Conservation (phyloP, 2,329 filamentous ascomycete genomes). For the Aureobasidium sp. region DNA sequence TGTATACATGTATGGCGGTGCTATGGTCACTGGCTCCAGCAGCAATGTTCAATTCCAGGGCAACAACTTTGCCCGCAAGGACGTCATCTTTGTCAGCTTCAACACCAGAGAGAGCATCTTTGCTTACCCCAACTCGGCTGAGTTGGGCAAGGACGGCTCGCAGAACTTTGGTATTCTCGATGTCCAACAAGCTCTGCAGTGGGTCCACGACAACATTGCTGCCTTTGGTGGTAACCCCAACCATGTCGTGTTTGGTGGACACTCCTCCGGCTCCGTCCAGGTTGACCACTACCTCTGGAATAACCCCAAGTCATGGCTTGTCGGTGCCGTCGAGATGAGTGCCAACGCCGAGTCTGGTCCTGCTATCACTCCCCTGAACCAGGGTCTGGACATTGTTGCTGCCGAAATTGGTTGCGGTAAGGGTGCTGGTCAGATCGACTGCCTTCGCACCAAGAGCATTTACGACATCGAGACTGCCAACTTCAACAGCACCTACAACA, state of each 20-base stretch:
- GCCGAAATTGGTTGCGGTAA: conserved; percentile 33
- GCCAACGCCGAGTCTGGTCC: conserved; percentile 38
- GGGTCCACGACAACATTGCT: conserved; percentile 13
- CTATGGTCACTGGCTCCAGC: conserved; percentile 17
- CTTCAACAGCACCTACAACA: conserved; percentile 26
- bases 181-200: conserved; percentile 4
- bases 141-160: conserved; percentile 5
- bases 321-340: conserved; percentile 32
- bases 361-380: conserved; percentile 32
- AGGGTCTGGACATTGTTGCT: conserved; percentile 33
- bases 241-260: conserved; percentile 21
- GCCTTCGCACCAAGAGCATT: conserved; percentile 30
- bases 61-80: conserved; percentile 14
- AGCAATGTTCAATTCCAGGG: conserved; percentile 23
- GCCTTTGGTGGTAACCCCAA: conserved; percentile 12
- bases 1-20: conserved; percentile 15
- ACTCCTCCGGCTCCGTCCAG: conserved; percentile 29
- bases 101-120: conserved; percentile 14
- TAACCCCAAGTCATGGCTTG: conserved; percentile 11
- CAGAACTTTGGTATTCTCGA: conserved; percentile 15
- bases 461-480: conserved; percentile 27
- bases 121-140: conserved; percentile 11
- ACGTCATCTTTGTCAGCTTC: conserved; percentile 12
- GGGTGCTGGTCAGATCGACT: conserved; percentile 32
- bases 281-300: conserved; percentile 35